Percentiles rank a stretch among this genome's conserved stretches.
phyloP scores from a whole-genome alignment of 2,329 filamentous ascomycete genomes.

The Aureobasidium lini region DNA sequence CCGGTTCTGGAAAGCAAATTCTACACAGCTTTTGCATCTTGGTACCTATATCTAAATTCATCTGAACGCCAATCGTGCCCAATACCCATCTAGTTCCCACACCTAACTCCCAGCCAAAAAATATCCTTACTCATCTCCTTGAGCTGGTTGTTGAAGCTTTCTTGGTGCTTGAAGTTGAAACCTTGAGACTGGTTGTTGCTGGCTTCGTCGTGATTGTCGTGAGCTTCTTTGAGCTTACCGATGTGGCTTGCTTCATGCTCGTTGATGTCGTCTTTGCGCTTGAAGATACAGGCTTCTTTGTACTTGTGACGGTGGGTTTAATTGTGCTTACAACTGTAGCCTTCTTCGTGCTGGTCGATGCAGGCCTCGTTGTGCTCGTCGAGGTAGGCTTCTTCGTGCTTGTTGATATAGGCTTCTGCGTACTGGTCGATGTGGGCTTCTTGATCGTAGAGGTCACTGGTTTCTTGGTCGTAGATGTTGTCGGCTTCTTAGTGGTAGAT shows the following conservation, averaged over 20 bases:
- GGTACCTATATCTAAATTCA: no score
- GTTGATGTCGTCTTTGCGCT: no score
- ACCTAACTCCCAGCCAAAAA: no score
- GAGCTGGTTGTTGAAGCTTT: neutral
- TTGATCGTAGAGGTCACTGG: neutral
- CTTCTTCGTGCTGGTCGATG: neutral
- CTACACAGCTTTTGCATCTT: no score
- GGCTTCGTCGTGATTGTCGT: neutral
- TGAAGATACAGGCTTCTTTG: neutral
- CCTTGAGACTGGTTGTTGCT: neutral
- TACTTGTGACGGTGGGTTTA: neutral
- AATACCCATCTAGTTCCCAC: no score
- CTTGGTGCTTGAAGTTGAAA: neutral
- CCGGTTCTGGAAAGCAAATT: no score
- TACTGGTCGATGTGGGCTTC: neutral
- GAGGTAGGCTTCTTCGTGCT: neutral
- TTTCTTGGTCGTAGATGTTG: neutral
- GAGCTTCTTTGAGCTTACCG: neutral
- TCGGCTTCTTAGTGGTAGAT: neutral
- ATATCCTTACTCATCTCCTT: neutral
- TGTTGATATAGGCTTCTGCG: neutral
- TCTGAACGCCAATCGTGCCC: no score
- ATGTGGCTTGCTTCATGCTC: no score
- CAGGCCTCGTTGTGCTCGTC: neutral
- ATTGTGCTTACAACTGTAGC: neutral